Evolutionary conservation across 768 basidiomycete species (phyloP).

Genomic region (Naganishia kalamii): DNA sequence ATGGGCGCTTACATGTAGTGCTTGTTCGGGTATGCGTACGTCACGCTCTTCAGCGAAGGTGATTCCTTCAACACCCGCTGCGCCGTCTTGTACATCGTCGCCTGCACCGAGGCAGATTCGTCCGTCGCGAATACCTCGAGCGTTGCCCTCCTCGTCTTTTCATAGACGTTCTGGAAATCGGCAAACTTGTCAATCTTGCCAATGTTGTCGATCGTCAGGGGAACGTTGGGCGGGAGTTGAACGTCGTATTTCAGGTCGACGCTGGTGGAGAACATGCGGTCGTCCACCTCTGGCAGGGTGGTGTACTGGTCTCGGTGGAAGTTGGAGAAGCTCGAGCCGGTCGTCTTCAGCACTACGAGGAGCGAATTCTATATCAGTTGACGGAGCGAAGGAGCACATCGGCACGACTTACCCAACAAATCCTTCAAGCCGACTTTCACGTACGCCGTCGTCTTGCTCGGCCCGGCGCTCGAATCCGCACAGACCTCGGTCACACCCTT

Average conservation of each 20-base stretch:
- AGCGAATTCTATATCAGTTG: not conserved
- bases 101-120: conserved; percentile 87
- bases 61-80: conserved; percentile 66
- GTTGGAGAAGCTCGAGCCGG: conserved; percentile 73
- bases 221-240: conserved; percentile 40
- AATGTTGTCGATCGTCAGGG: conserved; percentile 42
- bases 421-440: conserved; percentile 69
- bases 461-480: conserved; percentile 59
- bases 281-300: conserved; percentile 72
- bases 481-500: conserved; percentile 61
- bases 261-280: conserved; percentile 84
- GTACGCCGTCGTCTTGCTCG: conserved; percentile 58
- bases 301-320: conserved; percentile 76
- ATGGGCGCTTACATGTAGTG: conserved; percentile 69
- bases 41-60: conserved; percentile 55
- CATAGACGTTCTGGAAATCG: conserved; percentile 47
- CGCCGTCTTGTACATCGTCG: conserved; percentile 85
- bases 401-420: conserved; percentile 59
- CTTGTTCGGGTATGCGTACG: conserved; percentile 82
- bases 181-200: conserved; percentile 39
- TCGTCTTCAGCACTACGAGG: conserved; percentile 69
- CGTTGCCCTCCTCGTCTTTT: conserved; percentile 58
- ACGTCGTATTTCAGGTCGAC: conserved; percentile 72
- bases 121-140: conserved; percentile 77
- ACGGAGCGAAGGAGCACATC: not conserved